phyloP scores from a whole-genome alignment of 495 filamentous ascomycete species.

The Staphylotrichum tortipilum region DNA sequence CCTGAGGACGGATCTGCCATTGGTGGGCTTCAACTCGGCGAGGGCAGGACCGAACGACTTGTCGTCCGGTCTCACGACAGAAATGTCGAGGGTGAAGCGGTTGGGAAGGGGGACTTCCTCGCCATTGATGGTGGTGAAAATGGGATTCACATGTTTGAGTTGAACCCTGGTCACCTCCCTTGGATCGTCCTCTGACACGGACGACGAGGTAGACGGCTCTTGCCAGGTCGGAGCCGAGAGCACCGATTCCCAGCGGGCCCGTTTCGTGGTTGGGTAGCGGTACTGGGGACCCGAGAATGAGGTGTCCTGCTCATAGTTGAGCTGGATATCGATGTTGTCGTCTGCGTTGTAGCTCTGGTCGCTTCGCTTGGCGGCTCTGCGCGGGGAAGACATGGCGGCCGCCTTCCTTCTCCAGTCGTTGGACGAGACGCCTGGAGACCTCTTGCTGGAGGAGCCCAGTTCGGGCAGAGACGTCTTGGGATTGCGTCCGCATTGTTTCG shows the following conservation, averaged over 20 bases:
- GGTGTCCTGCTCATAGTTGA: constrained; percentile 8
- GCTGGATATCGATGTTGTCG: not conserved
- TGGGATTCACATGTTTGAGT: constrained; percentile 13
- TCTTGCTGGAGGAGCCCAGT: not conserved
- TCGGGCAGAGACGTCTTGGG: constrained; percentile 14
- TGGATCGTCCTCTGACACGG: not conserved
- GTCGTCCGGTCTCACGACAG: not conserved
- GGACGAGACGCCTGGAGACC: constrained; percentile 18
- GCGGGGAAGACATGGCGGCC: constrained; percentile 2
- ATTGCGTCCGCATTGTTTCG: not conserved
- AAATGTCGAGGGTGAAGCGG: constrained; percentile 20
- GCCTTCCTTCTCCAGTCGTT: constrained; percentile 24
- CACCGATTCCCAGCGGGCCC: constrained; percentile 16
- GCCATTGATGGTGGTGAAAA: constrained; percentile 17
- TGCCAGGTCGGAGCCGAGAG: constrained; percentile 14
- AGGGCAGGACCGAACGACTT: not conserved
- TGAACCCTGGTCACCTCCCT: constrained; percentile 8
- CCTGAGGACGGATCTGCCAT: too few species aligned
- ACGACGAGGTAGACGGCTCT: not conserved
- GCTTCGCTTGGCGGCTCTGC: not conserved
- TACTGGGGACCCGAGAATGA: not conserved
- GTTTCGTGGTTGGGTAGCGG: constrained; percentile 5
- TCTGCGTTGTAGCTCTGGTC: constrained; percentile 5
- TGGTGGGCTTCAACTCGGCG: constrained; percentile 11
- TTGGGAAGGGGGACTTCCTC: constrained; percentile 17